Conservation (phyloP, 2,329 filamentous ascomycete genomes). For the Talaromyces sp. region DNA sequence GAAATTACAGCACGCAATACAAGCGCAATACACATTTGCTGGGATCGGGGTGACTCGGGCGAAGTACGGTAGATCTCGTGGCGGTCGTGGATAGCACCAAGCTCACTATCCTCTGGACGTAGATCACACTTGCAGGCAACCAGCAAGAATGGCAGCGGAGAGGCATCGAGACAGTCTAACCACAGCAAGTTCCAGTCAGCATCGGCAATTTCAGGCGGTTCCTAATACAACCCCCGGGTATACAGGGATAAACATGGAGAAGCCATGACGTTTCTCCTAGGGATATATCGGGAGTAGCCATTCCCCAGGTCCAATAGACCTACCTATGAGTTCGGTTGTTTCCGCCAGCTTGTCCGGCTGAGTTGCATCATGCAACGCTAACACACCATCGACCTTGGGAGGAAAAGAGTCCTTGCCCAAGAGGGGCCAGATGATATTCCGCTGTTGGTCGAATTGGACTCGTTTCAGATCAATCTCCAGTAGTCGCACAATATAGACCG, state of each 20-base stretch:
- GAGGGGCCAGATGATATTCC: constrained; percentile 54
- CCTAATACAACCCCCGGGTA: not conserved
- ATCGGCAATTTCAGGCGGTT: not conserved
- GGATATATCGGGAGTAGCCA: constrained; percentile 10
- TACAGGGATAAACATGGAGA: not conserved
- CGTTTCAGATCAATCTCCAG: constrained; percentile 59
- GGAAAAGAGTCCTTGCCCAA: constrained; percentile 66
- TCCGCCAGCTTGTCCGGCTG: constrained; percentile 73
- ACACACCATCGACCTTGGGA: constrained; percentile 77
- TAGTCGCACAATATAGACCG: constrained; percentile 59
- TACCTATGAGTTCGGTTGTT: constrained; percentile 77
- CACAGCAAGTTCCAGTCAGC: constrained; percentile 10
- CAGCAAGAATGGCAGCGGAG: constrained; percentile 74
- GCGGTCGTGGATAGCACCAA: constrained; percentile 72
- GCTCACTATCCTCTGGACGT: constrained; percentile 67
- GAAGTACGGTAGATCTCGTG: constrained; percentile 76
- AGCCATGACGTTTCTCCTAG: not conserved
- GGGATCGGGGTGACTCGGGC: constrained; percentile 68
- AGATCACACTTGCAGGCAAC: constrained; percentile 91
- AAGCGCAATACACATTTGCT: constrained; percentile 73
- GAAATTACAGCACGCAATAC: constrained; percentile 73
- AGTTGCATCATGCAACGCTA: constrained; percentile 87
- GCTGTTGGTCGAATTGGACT: constrained; percentile 53
- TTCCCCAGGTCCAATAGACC: constrained; percentile 44
- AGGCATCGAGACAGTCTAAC: constrained; percentile 72